A percentile compares a stretch with the other conserved stretches of the same genome.
Evolutionary conservation across 805 yeast species (phyloP).

Genomic region (Zygotorulaspora chibaensis): DNA sequence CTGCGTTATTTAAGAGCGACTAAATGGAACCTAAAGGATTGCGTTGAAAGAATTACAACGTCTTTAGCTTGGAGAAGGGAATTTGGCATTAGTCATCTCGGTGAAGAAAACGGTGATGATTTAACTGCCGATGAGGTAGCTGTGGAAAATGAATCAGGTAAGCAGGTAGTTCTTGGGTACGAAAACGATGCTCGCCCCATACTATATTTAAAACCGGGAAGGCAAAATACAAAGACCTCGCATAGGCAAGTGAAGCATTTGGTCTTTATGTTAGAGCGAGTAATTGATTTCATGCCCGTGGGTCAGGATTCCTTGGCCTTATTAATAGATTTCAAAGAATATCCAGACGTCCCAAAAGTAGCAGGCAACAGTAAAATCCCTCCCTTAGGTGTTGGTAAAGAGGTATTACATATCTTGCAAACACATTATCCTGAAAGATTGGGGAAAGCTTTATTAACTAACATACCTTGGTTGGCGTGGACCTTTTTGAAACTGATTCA

Average conservation of each 20-base stretch:
- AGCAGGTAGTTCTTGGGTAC: constrained; percentile 84
- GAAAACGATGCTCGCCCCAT: constrained; percentile 92
- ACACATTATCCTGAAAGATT: constrained; percentile 97
- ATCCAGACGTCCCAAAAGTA: constrained; percentile 51
- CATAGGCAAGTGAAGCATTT: constrained; percentile 93
- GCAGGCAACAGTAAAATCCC: constrained; percentile 68
- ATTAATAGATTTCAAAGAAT: constrained; percentile 85
- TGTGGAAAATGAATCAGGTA: constrained; percentile 83
- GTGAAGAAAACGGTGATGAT: constrained; percentile 43
- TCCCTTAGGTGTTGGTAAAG: constrained; percentile 83
- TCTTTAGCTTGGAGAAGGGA: constrained; percentile 92
- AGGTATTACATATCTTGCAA: constrained; percentile 88
- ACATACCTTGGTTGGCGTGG: constrained; percentile 93
- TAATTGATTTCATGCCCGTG: constrained; percentile 89
- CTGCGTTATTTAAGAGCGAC: constrained; percentile 89
- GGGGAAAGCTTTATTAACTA: constrained; percentile 86
- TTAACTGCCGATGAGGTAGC: constrained; percentile 53
- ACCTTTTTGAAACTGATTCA: constrained; percentile 85
- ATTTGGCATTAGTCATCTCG: constrained; percentile 60
- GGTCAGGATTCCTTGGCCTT: constrained; percentile 94
- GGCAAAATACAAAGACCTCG: constrained; percentile 90
- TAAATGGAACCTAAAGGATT: constrained; percentile 74
- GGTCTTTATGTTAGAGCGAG: constrained; percentile 88
- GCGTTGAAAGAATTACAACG: constrained; percentile 67
- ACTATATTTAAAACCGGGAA: constrained; percentile 84